Conservation (phyloP, 2,329 filamentous ascomycete species). For the Botrytis tulipae region DNA sequence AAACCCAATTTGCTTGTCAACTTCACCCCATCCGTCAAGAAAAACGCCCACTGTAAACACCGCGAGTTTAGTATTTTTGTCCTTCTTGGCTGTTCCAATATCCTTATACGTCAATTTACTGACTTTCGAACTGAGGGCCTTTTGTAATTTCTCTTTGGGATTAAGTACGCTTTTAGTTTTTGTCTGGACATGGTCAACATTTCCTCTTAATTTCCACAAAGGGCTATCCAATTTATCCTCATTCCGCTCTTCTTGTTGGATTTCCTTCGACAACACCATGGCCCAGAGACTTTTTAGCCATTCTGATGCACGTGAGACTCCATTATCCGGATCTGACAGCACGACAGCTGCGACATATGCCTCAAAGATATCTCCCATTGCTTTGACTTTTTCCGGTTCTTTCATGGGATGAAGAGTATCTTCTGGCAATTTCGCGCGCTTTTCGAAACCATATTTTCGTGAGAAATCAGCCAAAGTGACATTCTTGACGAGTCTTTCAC, state of each 20-base stretch:
- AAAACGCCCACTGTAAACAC: conserved; percentile 63
- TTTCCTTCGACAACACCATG: conserved; percentile 57
- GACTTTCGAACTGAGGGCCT: conserved; percentile 50
- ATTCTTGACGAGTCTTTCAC: conserved; percentile 80
- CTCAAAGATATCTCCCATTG: conserved; percentile 85
- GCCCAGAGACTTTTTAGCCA: conserved; percentile 80
- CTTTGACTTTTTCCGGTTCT: conserved; percentile 61
- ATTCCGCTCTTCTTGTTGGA: conserved; percentile 42
- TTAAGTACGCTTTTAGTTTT: conserved; percentile 32
- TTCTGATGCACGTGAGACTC: conserved; percentile 57
- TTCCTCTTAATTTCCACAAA: conserved; percentile 34
- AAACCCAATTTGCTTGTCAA: conserved; percentile 55
- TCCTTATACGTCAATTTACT: conserved; percentile 62
- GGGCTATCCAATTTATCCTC: conserved; percentile 30
- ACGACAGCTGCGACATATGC: conserved; percentile 82
- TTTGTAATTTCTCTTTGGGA: conserved; percentile 54
- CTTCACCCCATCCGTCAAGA: conserved; percentile 67
- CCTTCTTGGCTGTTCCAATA: conserved; percentile 51
- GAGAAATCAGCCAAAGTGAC: conserved; percentile 71
- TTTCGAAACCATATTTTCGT: conserved; percentile 66
- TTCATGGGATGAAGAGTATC: conserved; percentile 2
- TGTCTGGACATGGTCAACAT: conserved; percentile 21
- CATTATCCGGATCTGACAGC: conserved; percentile 61
- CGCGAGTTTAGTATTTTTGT: conserved; percentile 53
- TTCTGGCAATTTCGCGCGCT: conserved; percentile 52